Percentiles rank a stretch among this genome's conserved stretches.
Evolutionary conservation across 495 filamentous ascomycete species (phyloP).

Genomic region (Cryomyces minteri): DNA sequence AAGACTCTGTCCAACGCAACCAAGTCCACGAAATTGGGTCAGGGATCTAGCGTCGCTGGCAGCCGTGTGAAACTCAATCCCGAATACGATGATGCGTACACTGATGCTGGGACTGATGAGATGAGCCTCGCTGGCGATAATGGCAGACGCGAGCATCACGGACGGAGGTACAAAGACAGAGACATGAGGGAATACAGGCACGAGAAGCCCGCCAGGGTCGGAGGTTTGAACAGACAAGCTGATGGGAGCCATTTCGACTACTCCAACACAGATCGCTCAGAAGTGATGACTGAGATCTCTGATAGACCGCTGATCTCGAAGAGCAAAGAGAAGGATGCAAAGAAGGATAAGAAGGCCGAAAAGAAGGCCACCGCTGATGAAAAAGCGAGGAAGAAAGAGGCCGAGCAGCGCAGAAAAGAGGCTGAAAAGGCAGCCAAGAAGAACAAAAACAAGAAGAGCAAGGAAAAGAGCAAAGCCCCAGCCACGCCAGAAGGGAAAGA

Average conservation of each 20-base stretch:
- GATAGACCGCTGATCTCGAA: conserved; percentile 1
- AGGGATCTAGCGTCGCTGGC: conserved; percentile 44
- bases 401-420: conserved; percentile 10
- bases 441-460: conserved; percentile 2
- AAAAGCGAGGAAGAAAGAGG: conserved; percentile 6
- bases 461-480: conserved; percentile 1
- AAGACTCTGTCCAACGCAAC: conserved; percentile 65
- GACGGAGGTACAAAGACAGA: conserved; percentile 25
- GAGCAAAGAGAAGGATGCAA: conserved; percentile 11
- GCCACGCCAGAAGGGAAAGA: conserved; percentile 10
- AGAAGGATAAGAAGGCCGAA: conserved; percentile 5
- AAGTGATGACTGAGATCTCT: conserved; percentile 27
- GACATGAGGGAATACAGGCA: conserved; percentile 65
- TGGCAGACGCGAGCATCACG: not conserved
- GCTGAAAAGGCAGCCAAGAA: conserved; percentile 8
- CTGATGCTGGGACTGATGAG: not conserved
- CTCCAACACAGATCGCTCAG: conserved; percentile 35
- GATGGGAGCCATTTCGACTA: conserved; percentile 57
- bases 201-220: conserved; percentile 69
- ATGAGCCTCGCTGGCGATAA: conserved; percentile 2
- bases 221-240: conserved; percentile 60
- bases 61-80: not conserved
- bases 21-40: conserved; percentile 60
- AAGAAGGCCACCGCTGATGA: conserved; percentile 5
- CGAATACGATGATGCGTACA: not conserved